Base-by-base conservation (phyloP, 2,329 filamentous ascomycete species). In the Claviceps paspali region DNA sequence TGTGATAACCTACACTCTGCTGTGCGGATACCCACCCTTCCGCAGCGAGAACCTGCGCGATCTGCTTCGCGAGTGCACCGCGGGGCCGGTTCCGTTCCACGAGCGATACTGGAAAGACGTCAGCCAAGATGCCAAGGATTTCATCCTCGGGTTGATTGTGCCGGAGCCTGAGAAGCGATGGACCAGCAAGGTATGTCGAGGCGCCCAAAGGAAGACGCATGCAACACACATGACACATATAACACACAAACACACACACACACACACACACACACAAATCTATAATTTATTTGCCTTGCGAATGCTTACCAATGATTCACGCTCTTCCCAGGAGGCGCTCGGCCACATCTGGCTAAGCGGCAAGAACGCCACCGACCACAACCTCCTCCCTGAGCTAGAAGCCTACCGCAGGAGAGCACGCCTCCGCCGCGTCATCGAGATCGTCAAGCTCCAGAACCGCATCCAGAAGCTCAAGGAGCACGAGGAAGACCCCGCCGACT, bases 91-190 rank as follows among this genome's bases (percentile, higher is more conserved):
- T 41, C 73, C 94, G 38, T 98, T 96, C 73, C 91, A 98, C 58
- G 87, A 95, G 55, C 77, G 88, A 40, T 98, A 96, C 64, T 98
- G 91, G 91, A 91, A 86, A 57, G 91, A 95, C 49, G 91, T 98
- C 51, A 95, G 87, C 56, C 70, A 82, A 35, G 87, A 96, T 48
- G 91, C 87, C 47, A 98, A 96, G 64, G 77, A 88, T 47, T 98
- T 98, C 57, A 96, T 98, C 61, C 64, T 80, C 43, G 65, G 67
- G 40, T 70, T 98, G 19, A 71, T 98, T 41, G 79, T 88, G 48
- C 77, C 86, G 3, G 72, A 84, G 47, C 81, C 86, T 2, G 70
- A 77, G 33, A 72, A 82, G 49, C 79, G 92, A 49, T 78, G 76
- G 50, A 80, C 80, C 2, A 93, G 84, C 51, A 70, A 80, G 60